A percentile compares a stretch with the other conserved stretches of the same genome.
Conservation (phyloP, 441 rosid species). For the Theobroma grandiflorum region DNA sequence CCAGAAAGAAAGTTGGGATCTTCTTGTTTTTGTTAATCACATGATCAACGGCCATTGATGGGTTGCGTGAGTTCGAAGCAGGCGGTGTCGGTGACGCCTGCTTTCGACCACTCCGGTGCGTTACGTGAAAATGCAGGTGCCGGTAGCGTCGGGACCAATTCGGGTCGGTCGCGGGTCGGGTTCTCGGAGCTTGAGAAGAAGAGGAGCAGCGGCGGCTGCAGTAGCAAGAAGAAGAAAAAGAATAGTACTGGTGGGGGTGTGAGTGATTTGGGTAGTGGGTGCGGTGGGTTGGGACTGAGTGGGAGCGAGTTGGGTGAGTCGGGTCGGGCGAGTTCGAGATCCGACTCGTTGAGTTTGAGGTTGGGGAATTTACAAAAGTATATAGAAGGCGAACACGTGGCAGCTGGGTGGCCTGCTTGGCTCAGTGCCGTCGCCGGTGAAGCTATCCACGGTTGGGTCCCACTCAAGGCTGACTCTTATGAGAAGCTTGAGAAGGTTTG, state of each 20-base stretch:
- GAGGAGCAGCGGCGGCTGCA: conserved; percentile 38
- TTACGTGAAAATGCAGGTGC: conserved; percentile 43
- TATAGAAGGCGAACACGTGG: conserved; percentile 86
- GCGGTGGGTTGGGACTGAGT: conserved; percentile 23
- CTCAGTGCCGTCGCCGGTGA: conserved; percentile 92
- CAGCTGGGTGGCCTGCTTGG: conserved; percentile 99
- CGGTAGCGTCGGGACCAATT: conserved; percentile 33
- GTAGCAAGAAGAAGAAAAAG: conserved; percentile 23
- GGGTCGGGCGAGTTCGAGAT: conserved; percentile 68
- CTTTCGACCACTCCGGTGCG: conserved; percentile 72
- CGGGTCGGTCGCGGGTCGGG: conserved; percentile 34
- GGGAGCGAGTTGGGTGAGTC: conserved; percentile 78
- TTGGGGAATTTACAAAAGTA: conserved; percentile 76
- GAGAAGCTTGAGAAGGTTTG: conserved; percentile 92
- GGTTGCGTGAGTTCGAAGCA: conserved; percentile 97
- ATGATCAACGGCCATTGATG: conserved; percentile 43
- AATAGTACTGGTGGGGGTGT: conserved; percentile 21
- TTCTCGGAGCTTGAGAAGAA: conserved; percentile 41
- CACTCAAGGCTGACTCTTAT: conserved; percentile 78
- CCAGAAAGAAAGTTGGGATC: neutral
- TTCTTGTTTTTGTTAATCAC: neutral
- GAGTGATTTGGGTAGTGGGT: conserved; percentile 20
- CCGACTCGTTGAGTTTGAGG: conserved; percentile 80
- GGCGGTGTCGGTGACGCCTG: conserved; percentile 86
- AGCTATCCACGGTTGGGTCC: conserved; percentile 96